A percentile compares a stretch with the other conserved stretches of the same genome.
phyloP scores from a whole-genome alignment of 441 rosid species.

The Isatis lusitanica region DNA sequence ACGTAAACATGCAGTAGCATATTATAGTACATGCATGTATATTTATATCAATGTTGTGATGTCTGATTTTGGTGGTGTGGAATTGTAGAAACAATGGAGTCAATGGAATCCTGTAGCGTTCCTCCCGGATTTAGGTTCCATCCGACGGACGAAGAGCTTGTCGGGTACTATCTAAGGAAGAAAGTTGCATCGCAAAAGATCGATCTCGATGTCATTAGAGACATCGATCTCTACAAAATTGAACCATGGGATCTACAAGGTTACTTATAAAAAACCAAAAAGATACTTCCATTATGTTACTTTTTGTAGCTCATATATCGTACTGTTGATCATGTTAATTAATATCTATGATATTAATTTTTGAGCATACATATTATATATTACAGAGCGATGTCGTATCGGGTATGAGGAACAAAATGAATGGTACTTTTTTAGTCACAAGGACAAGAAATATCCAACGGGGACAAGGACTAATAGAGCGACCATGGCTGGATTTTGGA shows the following conservation, averaged over 20 bases:
- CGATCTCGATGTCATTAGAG: constrained; percentile 89
- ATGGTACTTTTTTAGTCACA: constrained; percentile 95
- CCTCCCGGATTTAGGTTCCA: constrained; percentile 96
- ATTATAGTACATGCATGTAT: background rate
- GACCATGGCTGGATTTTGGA: constrained; percentile 93
- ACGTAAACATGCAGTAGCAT: background rate
- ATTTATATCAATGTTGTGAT: constrained; percentile 1
- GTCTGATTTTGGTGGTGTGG: constrained; percentile 7
- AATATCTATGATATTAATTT: background rate
- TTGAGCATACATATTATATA: background rate
- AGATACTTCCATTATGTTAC: background rate
- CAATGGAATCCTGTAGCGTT: constrained; percentile 73
- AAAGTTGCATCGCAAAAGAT: constrained; percentile 86
- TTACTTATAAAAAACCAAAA: constrained; percentile 19
- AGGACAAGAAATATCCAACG: constrained; percentile 92
- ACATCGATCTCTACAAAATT: constrained; percentile 82
- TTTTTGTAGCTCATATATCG: background rate
- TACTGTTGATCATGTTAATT: background rate
- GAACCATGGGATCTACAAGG: constrained; percentile 99
- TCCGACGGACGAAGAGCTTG: constrained; percentile 92
- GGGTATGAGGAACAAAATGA: constrained; percentile 87
- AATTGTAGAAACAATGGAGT: constrained; percentile 45
- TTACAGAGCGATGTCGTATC: constrained; percentile 67
- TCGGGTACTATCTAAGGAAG: constrained; percentile 90
- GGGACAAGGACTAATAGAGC: constrained; percentile 94